These are phyloP conservation scores for Bonnemaisonia californica DNA, from an alignment of 31 red algal genomes.

Conservation along the genomic window DNA sequence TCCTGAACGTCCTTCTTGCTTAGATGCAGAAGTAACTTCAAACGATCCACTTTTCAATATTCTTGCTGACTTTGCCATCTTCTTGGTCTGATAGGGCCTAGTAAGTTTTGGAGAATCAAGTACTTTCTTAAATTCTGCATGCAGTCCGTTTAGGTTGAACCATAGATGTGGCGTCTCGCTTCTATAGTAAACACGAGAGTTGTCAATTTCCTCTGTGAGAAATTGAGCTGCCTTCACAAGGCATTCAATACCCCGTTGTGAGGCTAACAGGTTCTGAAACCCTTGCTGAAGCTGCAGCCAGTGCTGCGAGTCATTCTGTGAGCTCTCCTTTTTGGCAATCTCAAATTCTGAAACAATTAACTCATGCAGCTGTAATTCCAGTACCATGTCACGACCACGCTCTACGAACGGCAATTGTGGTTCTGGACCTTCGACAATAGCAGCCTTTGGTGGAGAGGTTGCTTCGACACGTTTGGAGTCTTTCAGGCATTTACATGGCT, in stretches of 20 bases:
- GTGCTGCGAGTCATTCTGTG: neutral
- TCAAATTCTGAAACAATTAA: neutral
- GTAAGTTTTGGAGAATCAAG: neutral
- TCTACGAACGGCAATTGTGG: neutral
- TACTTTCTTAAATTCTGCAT: neutral
- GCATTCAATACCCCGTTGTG: neutral
- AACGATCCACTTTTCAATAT: constrained; percentile 27
- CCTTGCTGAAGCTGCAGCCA: neutral
- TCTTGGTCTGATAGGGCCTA: neutral
- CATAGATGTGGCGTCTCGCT: neutral
- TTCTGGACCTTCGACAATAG: neutral
- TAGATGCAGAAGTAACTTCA: neutral
- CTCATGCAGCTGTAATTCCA: neutral
- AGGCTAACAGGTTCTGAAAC: neutral
- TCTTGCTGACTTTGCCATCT: constrained; percentile 17
- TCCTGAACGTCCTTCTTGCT: neutral
- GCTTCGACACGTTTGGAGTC: neutral
- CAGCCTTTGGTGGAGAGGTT: neutral
- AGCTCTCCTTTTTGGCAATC: neutral
- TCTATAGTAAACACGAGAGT: neutral
- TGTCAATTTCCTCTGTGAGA: constrained; percentile 10
- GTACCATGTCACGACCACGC: neutral
- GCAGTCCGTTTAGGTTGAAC: neutral
- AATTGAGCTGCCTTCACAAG: neutral
- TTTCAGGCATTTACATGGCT: constrained; percentile 50